Evolutionary conservation across 169 alveolate genomes (phyloP).

Genomic region (Plasmodium sp.): DNA sequence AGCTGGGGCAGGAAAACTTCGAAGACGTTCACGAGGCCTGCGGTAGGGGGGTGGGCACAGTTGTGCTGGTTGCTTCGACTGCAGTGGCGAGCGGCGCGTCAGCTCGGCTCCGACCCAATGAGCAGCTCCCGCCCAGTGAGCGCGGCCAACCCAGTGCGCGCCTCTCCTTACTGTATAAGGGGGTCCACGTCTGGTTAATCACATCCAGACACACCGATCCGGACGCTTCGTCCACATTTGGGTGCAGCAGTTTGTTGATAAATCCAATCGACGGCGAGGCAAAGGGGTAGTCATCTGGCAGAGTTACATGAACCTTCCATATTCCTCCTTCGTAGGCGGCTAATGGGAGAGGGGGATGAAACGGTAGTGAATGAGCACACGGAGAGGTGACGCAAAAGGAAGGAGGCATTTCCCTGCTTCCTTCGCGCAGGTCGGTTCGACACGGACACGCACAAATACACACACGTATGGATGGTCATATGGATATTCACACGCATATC

Average conservation of each 20-base stretch:
- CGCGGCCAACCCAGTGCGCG: background rate
- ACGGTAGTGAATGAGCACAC: background rate
- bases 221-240: constrained; percentile 97
- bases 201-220: constrained; percentile 98
- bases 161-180: constrained; percentile 90
- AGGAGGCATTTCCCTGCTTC: too few relatives aligned
- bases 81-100: background rate
- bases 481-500: background rate
- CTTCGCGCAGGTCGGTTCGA: background rate
- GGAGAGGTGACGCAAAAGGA: background rate
- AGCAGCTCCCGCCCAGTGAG: background rate
- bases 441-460: background rate
- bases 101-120: background rate
- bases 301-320: constrained; percentile 91
- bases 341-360: constrained; percentile 18
- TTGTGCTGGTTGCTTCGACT: background rate
- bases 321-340: constrained; percentile 92
- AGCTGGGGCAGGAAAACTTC: constrained; percentile 97
- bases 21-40: constrained; percentile 94
- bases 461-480: background rate
- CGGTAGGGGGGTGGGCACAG: background rate
- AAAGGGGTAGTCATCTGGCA: constrained; percentile 98
- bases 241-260: constrained; percentile 93
- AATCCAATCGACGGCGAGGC: constrained; percentile 98
- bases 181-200: constrained; percentile 98